These are phyloP conservation scores for Vanderwaltozyma tropicalis DNA, from an alignment of 805 yeast species.

Conservation along the genomic window DNA sequence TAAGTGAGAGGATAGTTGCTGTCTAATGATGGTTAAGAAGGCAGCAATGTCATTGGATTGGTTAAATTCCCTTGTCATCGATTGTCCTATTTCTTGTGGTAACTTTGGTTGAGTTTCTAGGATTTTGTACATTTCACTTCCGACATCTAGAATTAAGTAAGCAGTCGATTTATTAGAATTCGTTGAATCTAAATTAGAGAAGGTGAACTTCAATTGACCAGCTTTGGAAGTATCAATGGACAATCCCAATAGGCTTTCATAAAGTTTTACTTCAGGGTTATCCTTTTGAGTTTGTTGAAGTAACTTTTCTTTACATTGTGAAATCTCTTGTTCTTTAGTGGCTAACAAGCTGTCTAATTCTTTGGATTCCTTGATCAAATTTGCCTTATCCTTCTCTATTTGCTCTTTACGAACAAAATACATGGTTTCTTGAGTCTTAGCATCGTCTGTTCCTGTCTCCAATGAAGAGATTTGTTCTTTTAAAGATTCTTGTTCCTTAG, in stretches of 20 bases:
- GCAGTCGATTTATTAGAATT: slow-evolving; percentile 23
- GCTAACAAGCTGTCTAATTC: slow-evolving; percentile 28
- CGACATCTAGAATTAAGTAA: slow-evolving; percentile 38
- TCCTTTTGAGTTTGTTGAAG: slow-evolving; percentile 37
- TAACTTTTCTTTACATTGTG: slow-evolving; percentile 28
- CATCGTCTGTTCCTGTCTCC: slow-evolving; percentile 23
- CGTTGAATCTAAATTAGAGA: slow-evolving; percentile 34
- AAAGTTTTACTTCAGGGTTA: slow-evolving; percentile 40
- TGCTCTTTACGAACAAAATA: slow-evolving; percentile 29
- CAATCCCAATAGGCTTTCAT: slow-evolving; percentile 47
- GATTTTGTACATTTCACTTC: slow-evolving; percentile 33
- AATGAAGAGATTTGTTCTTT: slow-evolving; percentile 20
- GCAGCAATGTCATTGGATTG: background rate
- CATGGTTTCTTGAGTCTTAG: slow-evolving; percentile 30
- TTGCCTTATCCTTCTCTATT: slow-evolving; percentile 24
- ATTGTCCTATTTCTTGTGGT: background rate
- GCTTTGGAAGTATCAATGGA: slow-evolving; percentile 40
- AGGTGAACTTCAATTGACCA: slow-evolving; percentile 39
- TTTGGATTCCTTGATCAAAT: slow-evolving; percentile 24
- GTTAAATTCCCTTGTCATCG: background rate
- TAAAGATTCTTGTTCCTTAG: slow-evolving; percentile 22
- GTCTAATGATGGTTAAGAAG: background rate
- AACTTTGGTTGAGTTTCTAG: slow-evolving; percentile 32
- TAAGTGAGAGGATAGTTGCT: background rate
- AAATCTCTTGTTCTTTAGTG: slow-evolving; percentile 26